Evolutionary conservation across 257 asterid species (phyloP), one percentile per base, ranked within the genome.

Genomic region (Fraxinus anomala): DNA sequence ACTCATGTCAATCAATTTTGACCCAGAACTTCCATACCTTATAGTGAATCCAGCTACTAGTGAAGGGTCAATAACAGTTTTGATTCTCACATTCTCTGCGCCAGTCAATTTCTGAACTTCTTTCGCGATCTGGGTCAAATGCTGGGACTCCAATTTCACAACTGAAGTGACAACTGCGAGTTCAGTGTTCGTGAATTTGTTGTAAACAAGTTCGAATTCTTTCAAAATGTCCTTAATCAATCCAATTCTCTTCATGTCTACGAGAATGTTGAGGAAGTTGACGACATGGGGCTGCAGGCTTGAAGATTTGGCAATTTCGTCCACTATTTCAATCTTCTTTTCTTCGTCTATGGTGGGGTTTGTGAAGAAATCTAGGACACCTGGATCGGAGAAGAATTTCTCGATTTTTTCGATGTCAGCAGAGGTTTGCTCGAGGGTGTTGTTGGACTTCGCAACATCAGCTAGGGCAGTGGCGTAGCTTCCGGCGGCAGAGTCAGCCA

Each of bases 41-140:
- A 92, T 89, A 5, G 93, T 94, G 86, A 94, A 94, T 6, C 97
- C 97, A 44, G 97, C 98, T 1, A 92, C 97, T 75, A 94, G 85
- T 0, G 97, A 72, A 68, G 92, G 88, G 74, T 92, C 98, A 19
- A 91, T 83, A 47, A 72, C 88, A 5, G 96, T 90, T 76, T 88
- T 92, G 44, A 94, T 88, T 54, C 96, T 80, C 23, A 94, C 97
- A 37, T 94, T 94, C 81, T 73, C 89, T 12, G 97, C 83, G 26
- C 91, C 95, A 0, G 94, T 92, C 85, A 94, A 72, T 40, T 85
- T 87, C 91, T 91, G 96, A 67, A 95, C 96, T 37, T 86, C 89
- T 74, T 93, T 95, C 1, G 97, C 97, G 19, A 94, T 89, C 84
- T 94, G 93, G 3, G 96, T 90, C 78, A 94, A 81, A 28, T 92